These are phyloP conservation scores for Copromyces sp. DNA, from an alignment of 495 filamentous ascomycete genomes.

Conservation along the genomic window DNA sequence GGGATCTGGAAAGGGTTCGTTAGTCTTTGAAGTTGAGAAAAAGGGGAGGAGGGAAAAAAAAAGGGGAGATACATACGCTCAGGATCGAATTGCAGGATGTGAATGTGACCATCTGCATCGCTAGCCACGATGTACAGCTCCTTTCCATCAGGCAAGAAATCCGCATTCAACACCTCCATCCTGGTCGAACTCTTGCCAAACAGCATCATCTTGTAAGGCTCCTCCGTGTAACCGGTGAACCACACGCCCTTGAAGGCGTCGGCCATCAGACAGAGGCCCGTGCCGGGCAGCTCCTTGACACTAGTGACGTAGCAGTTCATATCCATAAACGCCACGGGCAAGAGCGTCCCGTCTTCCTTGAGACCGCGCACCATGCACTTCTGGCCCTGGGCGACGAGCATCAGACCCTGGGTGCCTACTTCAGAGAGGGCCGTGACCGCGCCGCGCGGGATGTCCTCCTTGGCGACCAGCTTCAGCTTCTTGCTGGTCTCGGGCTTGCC, in stretches of 20 bases:
- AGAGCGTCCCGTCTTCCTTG: slow-evolving; percentile 83
- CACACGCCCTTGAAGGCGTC: slow-evolving; percentile 90
- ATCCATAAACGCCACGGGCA: slow-evolving; percentile 96
- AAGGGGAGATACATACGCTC: slow-evolving; percentile 45
- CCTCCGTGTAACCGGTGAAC: slow-evolving; percentile 90
- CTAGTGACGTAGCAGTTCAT: slow-evolving; percentile 85
- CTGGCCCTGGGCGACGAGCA: slow-evolving; percentile 87
- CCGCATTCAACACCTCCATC: slow-evolving; percentile 69
- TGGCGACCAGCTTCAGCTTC: slow-evolving; percentile 73
- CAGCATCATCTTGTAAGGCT: slow-evolving; percentile 90
- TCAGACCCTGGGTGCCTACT: slow-evolving; percentile 84
- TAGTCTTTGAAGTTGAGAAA: slow-evolving; percentile 6
- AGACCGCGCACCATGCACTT: slow-evolving; percentile 95
- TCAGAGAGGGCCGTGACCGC: slow-evolving; percentile 83
- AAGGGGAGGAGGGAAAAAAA: neutral
- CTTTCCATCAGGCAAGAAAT: slow-evolving; percentile 80
- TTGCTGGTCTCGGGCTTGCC: slow-evolving; percentile 72
- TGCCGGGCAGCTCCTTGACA: slow-evolving; percentile 69
- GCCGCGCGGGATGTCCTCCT: slow-evolving; percentile 78
- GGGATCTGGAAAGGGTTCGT: slow-evolving; percentile 53
- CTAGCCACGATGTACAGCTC: slow-evolving; percentile 73
- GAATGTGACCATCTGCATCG: slow-evolving; percentile 76
- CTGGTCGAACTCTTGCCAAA: slow-evolving; percentile 73
- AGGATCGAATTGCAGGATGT: slow-evolving; percentile 87
- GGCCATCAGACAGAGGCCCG: slow-evolving; percentile 71